Evolutionary conservation across 2,329 filamentous ascomycete genomes (phyloP).

Genomic region (Nothophoma quercina): DNA sequence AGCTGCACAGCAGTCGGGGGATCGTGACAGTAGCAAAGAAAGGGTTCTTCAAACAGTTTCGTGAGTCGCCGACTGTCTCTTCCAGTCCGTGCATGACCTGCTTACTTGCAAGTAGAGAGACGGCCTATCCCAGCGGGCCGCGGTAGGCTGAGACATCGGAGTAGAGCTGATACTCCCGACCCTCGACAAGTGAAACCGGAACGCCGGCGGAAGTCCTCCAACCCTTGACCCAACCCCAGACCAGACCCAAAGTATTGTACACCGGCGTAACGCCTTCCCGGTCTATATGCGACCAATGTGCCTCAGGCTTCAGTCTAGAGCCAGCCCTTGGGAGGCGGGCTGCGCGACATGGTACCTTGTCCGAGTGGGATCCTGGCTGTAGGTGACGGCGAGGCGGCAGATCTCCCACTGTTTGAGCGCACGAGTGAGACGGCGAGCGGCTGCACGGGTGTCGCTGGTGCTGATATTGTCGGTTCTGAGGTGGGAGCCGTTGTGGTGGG

Average conservation of each 20-base stretch:
- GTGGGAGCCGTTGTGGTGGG: slow-evolving; percentile 21
- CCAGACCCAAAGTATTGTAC: slow-evolving; percentile 6
- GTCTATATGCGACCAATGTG: slow-evolving; percentile 5
- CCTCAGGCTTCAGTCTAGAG: slow-evolving; percentile 7
- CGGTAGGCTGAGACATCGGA: neutral
- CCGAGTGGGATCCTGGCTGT: slow-evolving; percentile 45
- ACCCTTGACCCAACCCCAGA: neutral
- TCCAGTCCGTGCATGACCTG: no score
- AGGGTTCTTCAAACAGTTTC: neutral
- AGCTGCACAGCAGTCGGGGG: slow-evolving; percentile 4
- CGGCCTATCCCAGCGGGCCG: neutral
- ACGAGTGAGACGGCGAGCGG: slow-evolving; percentile 7
- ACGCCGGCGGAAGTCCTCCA: slow-evolving; percentile 6
- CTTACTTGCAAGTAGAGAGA: no score
- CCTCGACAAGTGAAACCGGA: slow-evolving; percentile 9
- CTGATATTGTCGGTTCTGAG: slow-evolving; percentile 17
- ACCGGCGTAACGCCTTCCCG: slow-evolving; percentile 7
- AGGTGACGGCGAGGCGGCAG: slow-evolving; percentile 31
- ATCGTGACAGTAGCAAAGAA: neutral
- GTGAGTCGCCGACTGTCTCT: neutral
- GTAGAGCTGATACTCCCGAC: neutral
- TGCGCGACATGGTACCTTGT: slow-evolving; percentile 48
- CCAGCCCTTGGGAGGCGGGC: slow-evolving; percentile 45
- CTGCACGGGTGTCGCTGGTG: slow-evolving; percentile 17
- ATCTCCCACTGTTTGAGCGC: slow-evolving; percentile 24